Evolutionary conservation across 768 basidiomycete species (phyloP), one percentile per base, ranked within the genome.

Genomic region (Boletus tylopilopsis): DNA sequence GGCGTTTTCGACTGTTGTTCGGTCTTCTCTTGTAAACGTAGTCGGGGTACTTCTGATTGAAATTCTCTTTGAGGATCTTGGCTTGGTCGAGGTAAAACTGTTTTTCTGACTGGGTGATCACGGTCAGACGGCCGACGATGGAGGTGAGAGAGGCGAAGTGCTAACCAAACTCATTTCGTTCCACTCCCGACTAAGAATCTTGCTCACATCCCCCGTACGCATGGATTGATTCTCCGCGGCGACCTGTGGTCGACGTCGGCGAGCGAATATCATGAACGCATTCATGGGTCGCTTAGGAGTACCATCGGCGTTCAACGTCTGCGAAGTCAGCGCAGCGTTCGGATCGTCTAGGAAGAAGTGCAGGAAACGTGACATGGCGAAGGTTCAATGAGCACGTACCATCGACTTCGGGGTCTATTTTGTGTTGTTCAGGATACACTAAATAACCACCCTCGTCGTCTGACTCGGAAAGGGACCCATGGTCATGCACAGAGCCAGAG

Each of bases 261-360:
- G 80, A 53, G 90, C 90, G 60, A 91, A 93, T 51, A 93, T 92
- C 90, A 93, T 92, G 73, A 93, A 93, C 19, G 90, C 90, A 66
- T 93, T 93, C 90, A 93, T 92, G 29, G 90, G 90, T 12, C 90
- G 82, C 64, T 91, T 91, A 22, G 90, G 90, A 40, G 89, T 91
- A 23, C 90, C 90, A 58, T 93, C 90, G 2, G 87, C 76, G 64
- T 93, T 93, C 49, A 92, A 77, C 13, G 87, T 83, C 68, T 92
- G 90, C 4, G 80, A 80, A 18, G 83, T 91, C 64, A 90, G 68
- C 2, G 83, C 71, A 41, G 62, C 54, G 54, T 74, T 68, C 22
- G 68, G 55, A 55, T 76, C 75, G 37, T 73, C 73, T 73, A 51
- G 46, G 6, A 47, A 49, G 27, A 32, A 40, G 34, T 52, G 42